Evolutionary conservation across 495 filamentous ascomycete genomes (phyloP).

Genomic region (Pyrenula massariospora): DNA sequence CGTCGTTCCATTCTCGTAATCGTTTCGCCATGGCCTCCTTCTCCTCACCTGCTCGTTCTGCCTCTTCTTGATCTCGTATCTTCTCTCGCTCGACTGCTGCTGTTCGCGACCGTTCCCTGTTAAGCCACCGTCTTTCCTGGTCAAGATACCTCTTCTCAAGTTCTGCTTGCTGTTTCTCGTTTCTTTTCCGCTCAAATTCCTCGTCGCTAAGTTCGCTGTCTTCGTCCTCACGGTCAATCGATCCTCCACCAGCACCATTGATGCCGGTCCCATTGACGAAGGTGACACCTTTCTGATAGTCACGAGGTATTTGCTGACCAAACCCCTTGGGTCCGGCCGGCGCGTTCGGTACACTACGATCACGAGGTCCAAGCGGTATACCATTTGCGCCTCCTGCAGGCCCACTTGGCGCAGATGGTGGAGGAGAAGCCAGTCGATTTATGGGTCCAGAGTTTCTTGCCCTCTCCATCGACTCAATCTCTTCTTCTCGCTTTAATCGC

Average conservation of each 20-base stretch:
- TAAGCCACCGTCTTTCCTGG: conserved; percentile 80
- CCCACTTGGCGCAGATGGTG: conserved; percentile 51
- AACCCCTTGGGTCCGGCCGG: conserved; percentile 69
- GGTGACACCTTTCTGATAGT: conserved; percentile 69
- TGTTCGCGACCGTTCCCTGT: conserved; percentile 71
- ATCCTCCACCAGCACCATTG: conserved; percentile 42
- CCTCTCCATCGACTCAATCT: conserved; percentile 79
- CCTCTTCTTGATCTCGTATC: conserved; percentile 65
- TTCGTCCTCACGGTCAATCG: conserved; percentile 63
- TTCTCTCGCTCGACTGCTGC: conserved; percentile 76
- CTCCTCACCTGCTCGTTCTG: conserved; percentile 37
- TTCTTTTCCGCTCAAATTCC: conserved; percentile 65
- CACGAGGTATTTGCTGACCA: conserved; percentile 60
- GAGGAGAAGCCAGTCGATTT: conserved; percentile 62
- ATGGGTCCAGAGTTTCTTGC: conserved; percentile 48
- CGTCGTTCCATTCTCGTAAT: conserved; percentile 80
- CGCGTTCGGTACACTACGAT: conserved; percentile 57
- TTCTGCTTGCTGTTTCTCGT: conserved; percentile 59
- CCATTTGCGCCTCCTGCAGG: conserved; percentile 67
- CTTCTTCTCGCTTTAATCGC: conserved; percentile 75
- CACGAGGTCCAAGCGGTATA: conserved; percentile 76
- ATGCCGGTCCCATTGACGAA: conserved; percentile 77
- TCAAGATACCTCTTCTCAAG: conserved; percentile 74
- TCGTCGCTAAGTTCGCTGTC: conserved; percentile 81
- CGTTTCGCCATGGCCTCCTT: conserved; percentile 62